Evolutionary conservation across 805 yeast genomes (phyloP).

Genomic region (Ogataea neopini): DNA sequence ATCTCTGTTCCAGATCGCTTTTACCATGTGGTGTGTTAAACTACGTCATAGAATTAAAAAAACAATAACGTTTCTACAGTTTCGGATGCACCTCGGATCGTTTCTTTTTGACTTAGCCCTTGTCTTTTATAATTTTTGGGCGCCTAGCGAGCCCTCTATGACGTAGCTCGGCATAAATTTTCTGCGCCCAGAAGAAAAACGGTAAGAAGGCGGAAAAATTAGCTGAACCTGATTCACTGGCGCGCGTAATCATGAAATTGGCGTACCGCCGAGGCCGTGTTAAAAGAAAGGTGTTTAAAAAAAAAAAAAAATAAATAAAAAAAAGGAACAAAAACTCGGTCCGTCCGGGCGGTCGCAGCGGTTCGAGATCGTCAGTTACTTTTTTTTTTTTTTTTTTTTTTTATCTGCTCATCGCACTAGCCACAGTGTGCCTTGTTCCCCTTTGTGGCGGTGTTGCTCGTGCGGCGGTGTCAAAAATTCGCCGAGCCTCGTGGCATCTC

Average conservation of each 20-base stretch:
- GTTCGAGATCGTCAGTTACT: slow-evolving; percentile 3
- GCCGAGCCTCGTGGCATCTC: slow-evolving; percentile 1
- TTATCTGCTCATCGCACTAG: neutral
- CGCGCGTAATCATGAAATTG: slow-evolving; percentile 2
- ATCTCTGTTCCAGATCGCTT: slow-evolving; percentile 3
- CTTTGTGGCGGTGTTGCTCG: neutral
- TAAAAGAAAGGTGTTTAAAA: neutral
- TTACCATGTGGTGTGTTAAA: neutral
- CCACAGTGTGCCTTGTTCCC: neutral
- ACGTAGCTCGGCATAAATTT: slow-evolving; percentile 7
- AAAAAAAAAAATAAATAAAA: neutral
- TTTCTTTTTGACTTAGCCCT: slow-evolving; percentile 1
- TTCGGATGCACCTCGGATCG: neutral
- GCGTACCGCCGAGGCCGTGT: slow-evolving; percentile 6
- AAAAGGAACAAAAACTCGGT: neutral
- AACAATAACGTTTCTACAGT: slow-evolving; percentile 2
- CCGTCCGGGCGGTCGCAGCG: neutral
- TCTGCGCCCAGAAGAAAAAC: neutral
- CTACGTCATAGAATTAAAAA: slow-evolving; percentile 4
- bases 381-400: neutral
- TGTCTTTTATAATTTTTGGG: slow-evolving; percentile 1
- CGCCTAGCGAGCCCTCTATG: slow-evolving; percentile 8
- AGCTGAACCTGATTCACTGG: neutral
- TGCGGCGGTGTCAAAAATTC: neutral
- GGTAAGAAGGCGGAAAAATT: slow-evolving; percentile 1